Conservation (phyloP, 2,329 filamentous ascomycete species). For the Penicillium freii region DNA sequence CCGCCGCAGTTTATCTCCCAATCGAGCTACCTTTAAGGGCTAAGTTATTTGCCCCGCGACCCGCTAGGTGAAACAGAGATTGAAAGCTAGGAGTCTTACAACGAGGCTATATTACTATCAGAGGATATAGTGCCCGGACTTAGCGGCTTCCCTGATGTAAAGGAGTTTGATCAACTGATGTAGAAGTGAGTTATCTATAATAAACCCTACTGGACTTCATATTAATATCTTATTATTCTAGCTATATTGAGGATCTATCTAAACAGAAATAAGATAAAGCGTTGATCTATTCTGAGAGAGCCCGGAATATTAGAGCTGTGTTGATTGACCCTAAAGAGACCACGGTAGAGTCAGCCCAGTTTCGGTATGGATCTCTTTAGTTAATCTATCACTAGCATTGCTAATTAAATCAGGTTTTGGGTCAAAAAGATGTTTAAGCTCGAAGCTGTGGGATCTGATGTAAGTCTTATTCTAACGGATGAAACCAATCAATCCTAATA, state of each 20-base stretch:
- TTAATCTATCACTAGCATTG: too few relatives aligned
- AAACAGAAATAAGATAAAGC: slow-evolving; percentile 54
- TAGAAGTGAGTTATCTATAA: slow-evolving; percentile 34
- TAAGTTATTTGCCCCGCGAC: too few relatives aligned
- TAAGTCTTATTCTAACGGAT: slow-evolving; percentile 23
- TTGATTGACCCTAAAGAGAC: slow-evolving; percentile 51
- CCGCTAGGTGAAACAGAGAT: too few relatives aligned
- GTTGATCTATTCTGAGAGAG: slow-evolving; percentile 49
- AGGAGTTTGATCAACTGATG: slow-evolving; percentile 48
- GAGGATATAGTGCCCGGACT: too few relatives aligned
- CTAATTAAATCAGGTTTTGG: slow-evolving; percentile 44
- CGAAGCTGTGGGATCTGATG: slow-evolving; percentile 41
- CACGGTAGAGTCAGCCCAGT: slow-evolving; percentile 51
- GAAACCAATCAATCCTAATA: too few relatives aligned
- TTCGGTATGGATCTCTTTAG: slow-evolving; percentile 37
- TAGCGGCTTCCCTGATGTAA: slow-evolving; percentile 46
- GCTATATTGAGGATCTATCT: slow-evolving; percentile 51
- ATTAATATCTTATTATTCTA: slow-evolving; percentile 18
- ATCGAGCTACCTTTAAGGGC: too few relatives aligned
- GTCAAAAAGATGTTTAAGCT: slow-evolving; percentile 55
- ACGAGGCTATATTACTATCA: too few relatives aligned
- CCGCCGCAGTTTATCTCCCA: too few relatives aligned
- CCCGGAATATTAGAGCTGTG: slow-evolving; percentile 48
- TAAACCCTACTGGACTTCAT: too few relatives aligned
- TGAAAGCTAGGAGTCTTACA: too few relatives aligned